Evolutionary conservation across 2,329 filamentous ascomycete genomes (phyloP).

Genomic region (Calonectria pteridis): DNA sequence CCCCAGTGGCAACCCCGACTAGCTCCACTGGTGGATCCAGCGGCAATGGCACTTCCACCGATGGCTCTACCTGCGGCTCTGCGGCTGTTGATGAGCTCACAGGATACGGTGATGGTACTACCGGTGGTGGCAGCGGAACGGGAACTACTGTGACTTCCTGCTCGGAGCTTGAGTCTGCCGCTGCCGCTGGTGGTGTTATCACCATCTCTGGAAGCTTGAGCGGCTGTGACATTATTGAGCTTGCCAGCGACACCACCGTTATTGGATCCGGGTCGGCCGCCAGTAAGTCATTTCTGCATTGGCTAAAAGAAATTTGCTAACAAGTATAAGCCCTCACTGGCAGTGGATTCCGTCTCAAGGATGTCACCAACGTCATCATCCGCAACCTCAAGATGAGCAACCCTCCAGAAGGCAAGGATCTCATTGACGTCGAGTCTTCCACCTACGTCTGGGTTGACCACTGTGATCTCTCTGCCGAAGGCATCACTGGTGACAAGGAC

Average conservation of each 20-base stretch:
- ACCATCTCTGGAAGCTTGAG: conserved; percentile 57
- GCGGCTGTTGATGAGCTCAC: conserved; percentile 35
- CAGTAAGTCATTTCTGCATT: conserved; percentile 23
- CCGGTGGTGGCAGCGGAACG: conserved; percentile 58
- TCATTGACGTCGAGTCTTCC: conserved; percentile 56
- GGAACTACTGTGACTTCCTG: conserved; percentile 60
- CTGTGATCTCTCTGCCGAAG: conserved; percentile 63
- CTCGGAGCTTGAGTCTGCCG: conserved; percentile 54
- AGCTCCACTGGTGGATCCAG: conserved; percentile 12
- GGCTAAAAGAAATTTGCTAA: neutral
- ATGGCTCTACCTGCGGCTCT: conserved; percentile 33
- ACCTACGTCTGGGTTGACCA: conserved; percentile 70
- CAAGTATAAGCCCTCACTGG: conserved; percentile 44
- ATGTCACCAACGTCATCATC: conserved; percentile 63
- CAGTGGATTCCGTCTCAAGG: conserved; percentile 59
- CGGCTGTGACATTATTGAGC: conserved; percentile 54
- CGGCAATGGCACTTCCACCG: conserved; percentile 6
- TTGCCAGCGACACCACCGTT: conserved; percentile 62
- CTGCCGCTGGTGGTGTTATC: conserved; percentile 55
- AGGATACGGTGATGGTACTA: conserved; percentile 54
- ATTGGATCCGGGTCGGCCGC: conserved; percentile 59
- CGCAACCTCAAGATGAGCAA: conserved; percentile 63
- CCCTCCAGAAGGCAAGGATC: conserved; percentile 59
- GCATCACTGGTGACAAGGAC: conserved; percentile 68
- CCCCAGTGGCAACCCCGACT: neutral